Evolutionary conservation across 768 basidiomycete species (phyloP), one percentile per base, ranked within the genome.

Genomic region (Mycena vulgaris): DNA sequence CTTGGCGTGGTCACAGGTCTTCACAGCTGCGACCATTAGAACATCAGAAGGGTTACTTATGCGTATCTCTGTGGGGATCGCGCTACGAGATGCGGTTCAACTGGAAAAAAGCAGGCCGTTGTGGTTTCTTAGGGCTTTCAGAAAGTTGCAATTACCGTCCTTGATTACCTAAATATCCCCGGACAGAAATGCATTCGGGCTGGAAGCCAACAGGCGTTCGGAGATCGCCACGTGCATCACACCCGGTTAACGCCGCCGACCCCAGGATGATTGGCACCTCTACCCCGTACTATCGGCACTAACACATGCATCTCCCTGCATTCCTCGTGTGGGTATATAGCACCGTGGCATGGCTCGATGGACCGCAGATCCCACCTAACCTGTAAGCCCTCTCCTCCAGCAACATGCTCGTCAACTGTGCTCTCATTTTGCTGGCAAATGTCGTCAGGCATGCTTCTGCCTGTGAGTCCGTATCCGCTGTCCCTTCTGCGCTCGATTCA

Each of bases 261-360:
- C 17, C 19, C 30, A 31, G 28, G 13, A 1, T 13, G 16, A 39
- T 63, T 63, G 51, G 60, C 62, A 13, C 23, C 28, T 31, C 30
- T n/a, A n/a, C 49, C 27, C 49, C 49, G 27, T 37, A 23, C 37
- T 40, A 11, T n/a, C n/a, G n/a, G n/a, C n/a, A n/a, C n/a, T 13
- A 49, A 30, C 39, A 69, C 5, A 76, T 68, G 40, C 79, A 77
- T 52, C 75, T 81, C 17, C 78, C 77, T 11, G 76, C 71, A 51
- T 66, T 76, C 52, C 33, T 68, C 27, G 25, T 56, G 3, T 62
- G 52, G 67, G 23, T 68, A 56, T 68, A 62, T 48, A 68, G 45
- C 35, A 19, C 25, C 9, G 30, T 39, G 27, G 7, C 16, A 1
- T 31, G 27, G 25, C 10, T 68, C 16, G 14, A 10, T 17, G 27